Percentiles rank a stretch among this genome's conserved stretches.
Conservation (phyloP, 371 early-diverging fungal genomes). For the Chytridiales sp. region DNA sequence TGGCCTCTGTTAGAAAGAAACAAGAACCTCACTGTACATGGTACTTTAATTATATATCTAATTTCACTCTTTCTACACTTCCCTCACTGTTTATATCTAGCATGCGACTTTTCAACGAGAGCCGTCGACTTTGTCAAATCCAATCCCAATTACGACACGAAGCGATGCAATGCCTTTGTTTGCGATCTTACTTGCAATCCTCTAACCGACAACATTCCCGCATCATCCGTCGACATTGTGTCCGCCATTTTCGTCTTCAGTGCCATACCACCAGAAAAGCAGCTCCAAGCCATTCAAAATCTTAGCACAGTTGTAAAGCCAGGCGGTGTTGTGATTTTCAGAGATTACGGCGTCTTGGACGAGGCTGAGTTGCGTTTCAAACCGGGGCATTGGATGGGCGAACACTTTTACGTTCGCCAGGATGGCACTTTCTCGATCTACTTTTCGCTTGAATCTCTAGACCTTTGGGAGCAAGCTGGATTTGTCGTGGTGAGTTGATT, state of each 20-base stretch:
- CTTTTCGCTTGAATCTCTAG: constrained; percentile 58
- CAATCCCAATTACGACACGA: constrained; percentile 35
- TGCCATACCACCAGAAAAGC: constrained; percentile 46
- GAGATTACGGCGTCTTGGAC: constrained; percentile 62
- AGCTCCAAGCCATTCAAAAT: constrained; percentile 31
- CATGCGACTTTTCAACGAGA: constrained; percentile 45
- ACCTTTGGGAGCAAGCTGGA: constrained; percentile 62
- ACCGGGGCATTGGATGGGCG: constrained; percentile 54
- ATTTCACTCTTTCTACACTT: neutral
- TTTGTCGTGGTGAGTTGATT: too few relatives aligned
- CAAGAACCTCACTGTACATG: constrained; percentile 7
- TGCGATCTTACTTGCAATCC: constrained; percentile 40
- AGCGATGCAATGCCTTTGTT: constrained; percentile 46
- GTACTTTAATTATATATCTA: neutral
- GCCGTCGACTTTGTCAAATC: constrained; percentile 42
- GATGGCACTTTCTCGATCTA: constrained; percentile 74
- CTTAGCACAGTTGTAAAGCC: constrained; percentile 43
- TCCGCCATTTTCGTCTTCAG: constrained; percentile 41
- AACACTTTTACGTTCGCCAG: constrained; percentile 64
- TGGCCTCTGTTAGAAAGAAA: constrained; percentile 77
- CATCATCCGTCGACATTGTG: constrained; percentile 37
- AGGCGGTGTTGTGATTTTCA: constrained; percentile 48
- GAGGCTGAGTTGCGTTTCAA: constrained; percentile 77
- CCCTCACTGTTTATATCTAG: constrained; percentile 32
- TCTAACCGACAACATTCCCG: constrained; percentile 33